Percentiles rank a stretch among this genome's conserved stretches.
Conservation (phyloP, 169 alveolate species). For the Cyclospora cayetanensis region DNA sequence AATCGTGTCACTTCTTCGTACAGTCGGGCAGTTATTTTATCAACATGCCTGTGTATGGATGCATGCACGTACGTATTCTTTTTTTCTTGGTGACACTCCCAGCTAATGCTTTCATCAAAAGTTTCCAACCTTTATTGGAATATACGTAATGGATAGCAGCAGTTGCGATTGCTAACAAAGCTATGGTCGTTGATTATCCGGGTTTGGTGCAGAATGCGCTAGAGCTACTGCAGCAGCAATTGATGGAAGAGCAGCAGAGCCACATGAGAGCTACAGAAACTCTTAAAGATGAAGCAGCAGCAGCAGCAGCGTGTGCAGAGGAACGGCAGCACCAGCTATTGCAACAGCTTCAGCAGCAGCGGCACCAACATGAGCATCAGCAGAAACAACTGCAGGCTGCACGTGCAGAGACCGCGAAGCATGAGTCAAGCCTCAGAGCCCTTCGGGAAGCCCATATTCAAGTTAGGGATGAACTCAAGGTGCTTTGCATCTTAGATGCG, state of each 20-base stretch:
- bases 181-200: background rate
- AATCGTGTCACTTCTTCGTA: no score
- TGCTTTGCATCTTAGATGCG: background rate
- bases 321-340: conserved; percentile 19
- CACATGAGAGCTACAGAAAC: background rate
- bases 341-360: background rate
- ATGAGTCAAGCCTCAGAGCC: conserved; percentile 8
- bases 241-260: conserved; percentile 46
- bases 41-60: no score
- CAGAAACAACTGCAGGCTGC: conserved; percentile 9
- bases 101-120: no score
- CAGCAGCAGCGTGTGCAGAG: conserved; percentile 8
- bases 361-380: conserved; percentile 33
- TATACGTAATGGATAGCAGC: background rate
- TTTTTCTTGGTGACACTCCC: no score
- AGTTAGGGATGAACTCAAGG: conserved; percentile 32
- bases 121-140: no score
- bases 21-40: no score
- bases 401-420: conserved; percentile 13
- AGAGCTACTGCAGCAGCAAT: conserved; percentile 19
- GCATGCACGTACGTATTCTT: no score
- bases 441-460: background rate
- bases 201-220: conserved; percentile 22
- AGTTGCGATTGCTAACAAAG: background rate
- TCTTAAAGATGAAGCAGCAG: conserved; percentile 1